A percentile compares a stretch with the other conserved stretches of the same genome.
Conservation (phyloP, 2,329 filamentous ascomycete genomes). For the Penicillium psychrosexuale region DNA sequence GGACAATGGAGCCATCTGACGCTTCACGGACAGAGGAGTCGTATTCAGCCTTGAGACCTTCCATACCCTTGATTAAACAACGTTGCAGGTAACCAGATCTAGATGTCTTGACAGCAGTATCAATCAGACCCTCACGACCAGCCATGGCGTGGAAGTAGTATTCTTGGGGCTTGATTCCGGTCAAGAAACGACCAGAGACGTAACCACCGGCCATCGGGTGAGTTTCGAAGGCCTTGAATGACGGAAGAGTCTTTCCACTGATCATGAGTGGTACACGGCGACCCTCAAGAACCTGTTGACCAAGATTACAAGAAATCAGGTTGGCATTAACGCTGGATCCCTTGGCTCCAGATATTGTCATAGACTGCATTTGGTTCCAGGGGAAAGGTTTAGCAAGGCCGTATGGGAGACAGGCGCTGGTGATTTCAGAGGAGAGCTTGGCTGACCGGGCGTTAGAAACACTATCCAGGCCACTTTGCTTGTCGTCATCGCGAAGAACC, state of each 20-base stretch:
- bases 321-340: constrained; percentile 91
- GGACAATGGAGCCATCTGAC: constrained; percentile 85
- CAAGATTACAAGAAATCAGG: constrained; percentile 94
- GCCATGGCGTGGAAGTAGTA: constrained; percentile 99
- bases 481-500: constrained; percentile 83
- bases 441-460: constrained; percentile 72
- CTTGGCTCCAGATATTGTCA: constrained; percentile 96
- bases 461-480: constrained; percentile 86
- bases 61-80: constrained; percentile 98
- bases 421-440: constrained; percentile 73
- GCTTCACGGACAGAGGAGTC: constrained; percentile 86
- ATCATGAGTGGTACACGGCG: constrained; percentile 95
- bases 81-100: constrained; percentile 94
- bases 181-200: constrained; percentile 94
- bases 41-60: constrained; percentile 87
- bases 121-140: constrained; percentile 94
- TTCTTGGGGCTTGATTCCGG: constrained; percentile 92
- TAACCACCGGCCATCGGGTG: constrained; percentile 87
- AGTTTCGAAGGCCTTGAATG: constrained; percentile 89
- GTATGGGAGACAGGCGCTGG: constrained; percentile 71
- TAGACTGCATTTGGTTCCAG: constrained; percentile 97
- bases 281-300: constrained; percentile 94
- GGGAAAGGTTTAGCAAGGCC: constrained; percentile 90
- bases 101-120: constrained; percentile 97
- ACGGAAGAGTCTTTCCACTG: constrained; percentile 91